Evolutionary conservation across 1,284 basidiomycete genomes (phyloP), one percentile per base, ranked within the genome.

Genomic region (Trichosporon sp.): DNA sequence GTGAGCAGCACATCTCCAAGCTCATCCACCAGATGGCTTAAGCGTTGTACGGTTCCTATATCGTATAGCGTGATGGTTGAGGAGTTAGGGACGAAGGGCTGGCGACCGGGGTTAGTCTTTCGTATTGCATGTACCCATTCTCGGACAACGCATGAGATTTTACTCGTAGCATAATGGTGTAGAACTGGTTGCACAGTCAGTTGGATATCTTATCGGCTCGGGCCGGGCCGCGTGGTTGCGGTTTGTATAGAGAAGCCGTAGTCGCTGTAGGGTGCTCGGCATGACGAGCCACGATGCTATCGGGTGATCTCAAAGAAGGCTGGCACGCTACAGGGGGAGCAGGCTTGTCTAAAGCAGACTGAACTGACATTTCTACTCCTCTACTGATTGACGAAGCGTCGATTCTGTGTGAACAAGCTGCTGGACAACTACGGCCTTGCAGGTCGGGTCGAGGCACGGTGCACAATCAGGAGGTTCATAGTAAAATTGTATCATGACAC

Each of bases 1-100:
- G 94, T 79, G 95, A 97, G 83, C 84, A 84, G 75, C 91, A 92
- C 86, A 97, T 98, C 86, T 95, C 95, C 88, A 89, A 90, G 82
- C 90, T 98, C 82, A 88, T 98, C 82, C 86, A 92, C 75, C 92
- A 95, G 85, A 96, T 98, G 95, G 95, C 94, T 84, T 96, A 81
- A 79, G 72, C 71, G 68, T 31, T 54, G 25, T 60, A 21, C 29
- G 23, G n/a, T n/a, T 56, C 60, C 27, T 54, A 54, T 49, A 37
- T 56, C 54, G 54, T 59, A 54, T 40, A 58, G 49, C 49, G 60
- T 59, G 56, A 62, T 62, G 56, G 60, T 62, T 59, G 59, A 64
- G 63, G 49, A 54, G 49, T 54, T 54, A 54, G 49, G 62, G 68
- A 46, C 65, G 65, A 58, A 63, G 64, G 67, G 64, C 64, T 68